Conservation (phyloP, 495 filamentous ascomycete species). For the Talaromyces proteolyticus region DNA sequence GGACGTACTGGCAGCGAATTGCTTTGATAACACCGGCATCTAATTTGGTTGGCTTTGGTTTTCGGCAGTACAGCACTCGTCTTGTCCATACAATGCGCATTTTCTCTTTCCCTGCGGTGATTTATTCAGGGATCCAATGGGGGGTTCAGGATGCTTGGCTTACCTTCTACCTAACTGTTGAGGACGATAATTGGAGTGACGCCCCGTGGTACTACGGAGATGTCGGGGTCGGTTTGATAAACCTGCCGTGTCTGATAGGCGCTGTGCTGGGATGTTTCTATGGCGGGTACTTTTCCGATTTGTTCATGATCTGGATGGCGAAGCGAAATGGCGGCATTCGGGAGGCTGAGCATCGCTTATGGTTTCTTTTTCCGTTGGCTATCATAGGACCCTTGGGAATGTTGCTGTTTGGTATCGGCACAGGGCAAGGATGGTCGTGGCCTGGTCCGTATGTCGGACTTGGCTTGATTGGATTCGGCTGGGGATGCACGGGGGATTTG, state of each 20-base stretch:
- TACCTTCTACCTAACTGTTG: conserved; percentile 29
- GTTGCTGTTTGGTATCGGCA: conserved; percentile 26
- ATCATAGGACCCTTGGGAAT: conserved; percentile 24
- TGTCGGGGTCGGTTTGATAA: conserved; percentile 26
- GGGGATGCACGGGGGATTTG: conserved; percentile 28
- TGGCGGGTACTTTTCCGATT: conserved; percentile 27
- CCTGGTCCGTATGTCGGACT: conserved; percentile 21
- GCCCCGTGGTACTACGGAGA: conserved; percentile 25
- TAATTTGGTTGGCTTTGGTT: conserved; percentile 18
- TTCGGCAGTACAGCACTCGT: conserved; percentile 19
- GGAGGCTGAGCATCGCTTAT: conserved; percentile 29
- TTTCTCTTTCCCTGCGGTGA: conserved; percentile 26
- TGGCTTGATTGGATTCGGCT: conserved; percentile 27
- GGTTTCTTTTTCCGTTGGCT: conserved; percentile 23
- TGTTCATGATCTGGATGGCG: conserved; percentile 26
- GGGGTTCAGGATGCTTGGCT: conserved; percentile 32
- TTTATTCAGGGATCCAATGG: conserved; percentile 28
- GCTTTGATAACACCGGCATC: conserved; percentile 22
- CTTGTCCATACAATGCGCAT: conserved; percentile 21
- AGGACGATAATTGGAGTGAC: conserved; percentile 25
- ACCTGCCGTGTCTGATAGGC: conserved; percentile 27
- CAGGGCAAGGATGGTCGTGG: conserved; percentile 19
- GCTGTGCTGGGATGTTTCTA: conserved; percentile 26
- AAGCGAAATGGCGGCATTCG: conserved; percentile 20
- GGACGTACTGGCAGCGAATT: conserved; percentile 21